phyloP scores from a whole-genome alignment of 371 early-diverging fungal species.

The Rozella allomycis region DNA sequence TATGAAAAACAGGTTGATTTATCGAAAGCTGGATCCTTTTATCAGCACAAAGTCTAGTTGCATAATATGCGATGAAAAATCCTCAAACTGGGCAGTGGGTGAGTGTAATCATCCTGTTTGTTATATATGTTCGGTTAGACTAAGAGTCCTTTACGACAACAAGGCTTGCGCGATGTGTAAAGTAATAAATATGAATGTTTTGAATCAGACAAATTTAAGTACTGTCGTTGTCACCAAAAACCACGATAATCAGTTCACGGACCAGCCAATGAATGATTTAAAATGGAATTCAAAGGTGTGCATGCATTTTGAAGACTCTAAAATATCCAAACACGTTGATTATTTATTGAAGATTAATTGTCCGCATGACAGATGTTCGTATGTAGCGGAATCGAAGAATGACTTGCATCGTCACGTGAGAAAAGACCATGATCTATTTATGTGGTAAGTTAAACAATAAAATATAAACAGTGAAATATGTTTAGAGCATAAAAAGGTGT shows the following conservation, averaged over 20 bases:
- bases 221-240: slow-evolving; percentile 45
- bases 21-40: too few relatives aligned
- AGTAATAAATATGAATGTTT: too few relatives aligned
- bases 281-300: slow-evolving; percentile 19
- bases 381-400: slow-evolving; percentile 45
- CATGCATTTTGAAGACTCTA: slow-evolving; percentile 46
- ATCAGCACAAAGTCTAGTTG: too few relatives aligned
- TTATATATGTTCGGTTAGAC: slow-evolving; percentile 61
- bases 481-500: slow-evolving; percentile 59
- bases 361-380: slow-evolving; percentile 48
- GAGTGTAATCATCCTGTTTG: slow-evolving; percentile 78
- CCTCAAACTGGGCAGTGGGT: slow-evolving; percentile 56
- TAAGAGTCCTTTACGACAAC: slow-evolving; percentile 64
- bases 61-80: slow-evolving; percentile 72
- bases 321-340: slow-evolving; percentile 45
- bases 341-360: slow-evolving; percentile 57
- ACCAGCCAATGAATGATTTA: slow-evolving; percentile 14
- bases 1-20: too few relatives aligned
- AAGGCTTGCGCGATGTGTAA: slow-evolving; percentile 75
- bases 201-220: not conserved
- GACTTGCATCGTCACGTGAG: slow-evolving; percentile 59
- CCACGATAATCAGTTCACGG: slow-evolving; percentile 28
- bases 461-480: slow-evolving; percentile 47
- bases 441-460: slow-evolving; percentile 39
- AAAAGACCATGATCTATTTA: slow-evolving; percentile 37